Percentiles rank a stretch among this genome's conserved stretches.
Conservation (phyloP, 331 rosid species). For the Prunus yedoensis region DNA sequence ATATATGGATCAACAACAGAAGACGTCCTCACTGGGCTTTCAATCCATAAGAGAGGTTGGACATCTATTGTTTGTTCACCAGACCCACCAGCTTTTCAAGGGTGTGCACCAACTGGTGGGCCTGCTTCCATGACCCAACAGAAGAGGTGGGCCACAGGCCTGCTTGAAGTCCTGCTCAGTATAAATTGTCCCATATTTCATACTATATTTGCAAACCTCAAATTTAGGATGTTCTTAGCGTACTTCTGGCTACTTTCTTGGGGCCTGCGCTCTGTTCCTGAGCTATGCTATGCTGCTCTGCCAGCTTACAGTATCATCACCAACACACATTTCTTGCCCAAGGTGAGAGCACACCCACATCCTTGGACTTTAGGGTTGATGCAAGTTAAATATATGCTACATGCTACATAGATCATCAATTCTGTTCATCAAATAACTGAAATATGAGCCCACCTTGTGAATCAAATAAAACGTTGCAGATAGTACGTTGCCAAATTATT, state of each 20-base stretch:
- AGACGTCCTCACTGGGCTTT: conserved; percentile 53
- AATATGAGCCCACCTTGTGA: too few relatives aligned
- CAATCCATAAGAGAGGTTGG: conserved; percentile 69
- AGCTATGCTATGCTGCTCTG: conserved; percentile 54
- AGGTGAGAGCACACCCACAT: conserved; percentile 31
- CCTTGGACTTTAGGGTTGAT: not conserved
- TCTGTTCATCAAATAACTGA: too few relatives aligned
- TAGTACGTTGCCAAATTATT: not conserved
- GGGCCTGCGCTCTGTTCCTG: conserved; percentile 49
- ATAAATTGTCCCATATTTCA: conserved; percentile 50
- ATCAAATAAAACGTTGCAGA: too few relatives aligned
- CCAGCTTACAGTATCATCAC: conserved; percentile 61
- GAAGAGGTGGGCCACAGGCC: conserved; percentile 71
- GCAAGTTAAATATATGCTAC: not conserved
- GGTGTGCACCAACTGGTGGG: conserved; percentile 52
- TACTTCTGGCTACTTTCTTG: conserved; percentile 44
- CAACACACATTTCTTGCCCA: conserved; percentile 60
- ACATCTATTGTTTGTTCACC: conserved; percentile 42
- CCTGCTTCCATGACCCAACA: conserved; percentile 53
- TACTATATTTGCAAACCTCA: conserved; percentile 46
- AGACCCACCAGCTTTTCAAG: conserved; percentile 50
- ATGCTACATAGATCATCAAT: not conserved
- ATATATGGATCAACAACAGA: conserved; percentile 65
- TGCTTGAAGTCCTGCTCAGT: conserved; percentile 50
- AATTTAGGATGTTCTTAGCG: conserved; percentile 42